Evolutionary conservation across 768 basidiomycete species (phyloP).

Genomic region (Hypsizygus marmoreus): DNA sequence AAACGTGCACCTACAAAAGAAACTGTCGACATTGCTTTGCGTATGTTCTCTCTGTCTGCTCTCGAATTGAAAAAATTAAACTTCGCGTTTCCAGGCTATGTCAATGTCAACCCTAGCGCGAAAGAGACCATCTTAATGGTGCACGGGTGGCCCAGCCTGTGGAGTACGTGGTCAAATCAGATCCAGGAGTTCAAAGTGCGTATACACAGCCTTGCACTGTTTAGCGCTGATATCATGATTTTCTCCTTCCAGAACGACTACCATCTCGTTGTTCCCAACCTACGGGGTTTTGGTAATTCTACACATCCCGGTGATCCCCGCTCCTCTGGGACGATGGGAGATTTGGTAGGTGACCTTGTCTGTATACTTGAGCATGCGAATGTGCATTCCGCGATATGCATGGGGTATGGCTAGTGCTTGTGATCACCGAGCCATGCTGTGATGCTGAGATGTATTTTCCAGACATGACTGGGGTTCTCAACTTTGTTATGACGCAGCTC

Average conservation of each 20-base stretch:
- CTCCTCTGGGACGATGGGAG: slow-evolving; percentile 58
- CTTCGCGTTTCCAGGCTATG: slow-evolving; percentile 49
- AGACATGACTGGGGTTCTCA: slow-evolving; percentile 81
- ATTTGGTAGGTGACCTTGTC: slow-evolving; percentile 61
- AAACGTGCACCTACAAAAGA: slow-evolving; percentile 34
- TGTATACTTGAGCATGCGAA: slow-evolving; percentile 60
- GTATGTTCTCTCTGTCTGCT: slow-evolving; percentile 25
- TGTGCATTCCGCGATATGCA: slow-evolving; percentile 52
- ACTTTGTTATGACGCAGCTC: slow-evolving; percentile 68
- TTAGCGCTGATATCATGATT: background rate
- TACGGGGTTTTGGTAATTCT: slow-evolving; percentile 73
- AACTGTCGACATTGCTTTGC: slow-evolving; percentile 43
- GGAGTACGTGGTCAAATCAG: slow-evolving; percentile 76
- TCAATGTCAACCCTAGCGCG: slow-evolving; percentile 59
- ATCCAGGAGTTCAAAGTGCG: slow-evolving; percentile 64
- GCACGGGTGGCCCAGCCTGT: slow-evolving; percentile 79
- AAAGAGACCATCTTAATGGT: slow-evolving; percentile 62
- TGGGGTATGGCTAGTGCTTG: slow-evolving; percentile 50
- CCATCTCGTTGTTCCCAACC: slow-evolving; percentile 59
- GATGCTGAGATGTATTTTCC: background rate
- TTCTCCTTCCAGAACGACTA: slow-evolving; percentile 49
- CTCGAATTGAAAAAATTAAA: background rate
- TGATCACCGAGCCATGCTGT: background rate
- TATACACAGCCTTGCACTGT: background rate
- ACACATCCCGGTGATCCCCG: slow-evolving; percentile 64